Conservation (phyloP, 768 basidiomycete genomes). For the Termitomyces eurrhizus region DNA sequence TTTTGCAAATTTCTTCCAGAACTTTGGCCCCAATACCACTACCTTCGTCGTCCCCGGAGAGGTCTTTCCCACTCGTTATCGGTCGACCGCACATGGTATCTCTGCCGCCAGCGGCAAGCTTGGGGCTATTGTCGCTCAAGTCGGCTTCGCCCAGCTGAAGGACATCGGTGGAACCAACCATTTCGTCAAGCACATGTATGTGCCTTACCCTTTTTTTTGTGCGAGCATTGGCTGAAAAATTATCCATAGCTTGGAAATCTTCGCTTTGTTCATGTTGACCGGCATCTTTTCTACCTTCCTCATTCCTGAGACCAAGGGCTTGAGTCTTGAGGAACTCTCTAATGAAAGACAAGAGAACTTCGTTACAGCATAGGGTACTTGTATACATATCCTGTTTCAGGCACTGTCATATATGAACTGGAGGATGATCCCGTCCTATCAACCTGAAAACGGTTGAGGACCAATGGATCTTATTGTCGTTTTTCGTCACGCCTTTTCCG, state of each 20-base stretch:
- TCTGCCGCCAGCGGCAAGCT: conserved; percentile 81
- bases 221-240: conserved; percentile 3
- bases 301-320: conserved; percentile 73
- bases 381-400: neutral
- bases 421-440: neutral
- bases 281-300: conserved; percentile 80
- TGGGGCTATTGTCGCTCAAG: conserved; percentile 78
- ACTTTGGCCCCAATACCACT: conserved; percentile 80
- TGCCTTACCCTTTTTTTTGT: conserved; percentile 9
- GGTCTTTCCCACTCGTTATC: conserved; percentile 84
- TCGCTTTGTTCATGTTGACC: conserved; percentile 84
- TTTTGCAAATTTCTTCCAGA: conserved; percentile 88
- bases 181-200: conserved; percentile 70
- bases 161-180: conserved; percentile 62
- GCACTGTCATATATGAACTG: neutral
- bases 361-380: conserved; percentile 29
- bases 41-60: conserved; percentile 84
- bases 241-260: conserved; percentile 59
- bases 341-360: conserved; percentile 67
- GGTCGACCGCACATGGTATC: conserved; percentile 82
- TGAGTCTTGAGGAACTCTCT: conserved; percentile 66
- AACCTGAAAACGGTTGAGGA: neutral
- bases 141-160: conserved; percentile 66
- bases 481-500: neutral
- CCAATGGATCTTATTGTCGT: neutral